Percentiles rank a stretch among this genome's conserved stretches.
These are phyloP conservation scores for Jimgerdemannia lactiflua DNA, from an alignment of 192 early-diverging fungal genomes.

Conservation along the genomic window DNA sequence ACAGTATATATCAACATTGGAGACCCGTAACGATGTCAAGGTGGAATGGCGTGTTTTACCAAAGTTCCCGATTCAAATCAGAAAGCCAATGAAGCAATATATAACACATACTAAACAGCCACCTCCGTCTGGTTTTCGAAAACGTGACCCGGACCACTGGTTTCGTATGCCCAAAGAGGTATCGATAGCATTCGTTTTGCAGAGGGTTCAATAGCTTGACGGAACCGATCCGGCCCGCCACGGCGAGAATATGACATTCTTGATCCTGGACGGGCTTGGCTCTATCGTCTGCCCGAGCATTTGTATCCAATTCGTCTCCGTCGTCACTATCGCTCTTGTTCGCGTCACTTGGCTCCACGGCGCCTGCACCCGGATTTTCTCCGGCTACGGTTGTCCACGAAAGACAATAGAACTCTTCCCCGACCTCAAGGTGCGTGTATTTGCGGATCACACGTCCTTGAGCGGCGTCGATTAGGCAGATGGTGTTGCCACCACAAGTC, in stretches of 20 bases:
- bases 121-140: constrained; percentile 36
- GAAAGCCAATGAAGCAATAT: neutral
- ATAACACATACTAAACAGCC: constrained; percentile 41
- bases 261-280: neutral
- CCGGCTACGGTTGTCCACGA: constrained; percentile 41
- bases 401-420: constrained; percentile 43
- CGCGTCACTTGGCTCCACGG: too few species aligned
- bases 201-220: constrained; percentile 47
- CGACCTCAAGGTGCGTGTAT: constrained; percentile 41
- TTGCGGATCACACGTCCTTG: constrained; percentile 38
- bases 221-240: constrained; percentile 39
- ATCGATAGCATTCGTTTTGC: constrained; percentile 41
- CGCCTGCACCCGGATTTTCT: neutral
- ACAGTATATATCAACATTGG: too few species aligned
- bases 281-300: too few species aligned
- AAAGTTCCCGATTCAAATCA: too few species aligned
- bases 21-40: too few species aligned
- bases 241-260: too few species aligned
- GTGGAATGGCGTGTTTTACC: too few species aligned
- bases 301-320: neutral
- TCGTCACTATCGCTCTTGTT: too few species aligned
- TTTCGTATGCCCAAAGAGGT: constrained; percentile 41
- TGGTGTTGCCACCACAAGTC: constrained; percentile 37
- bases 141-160: constrained; percentile 35
- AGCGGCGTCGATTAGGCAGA: constrained; percentile 40